These are phyloP conservation scores for Turritis glabra DNA, from an alignment of 345 rosid species.

Conservation along the genomic window DNA sequence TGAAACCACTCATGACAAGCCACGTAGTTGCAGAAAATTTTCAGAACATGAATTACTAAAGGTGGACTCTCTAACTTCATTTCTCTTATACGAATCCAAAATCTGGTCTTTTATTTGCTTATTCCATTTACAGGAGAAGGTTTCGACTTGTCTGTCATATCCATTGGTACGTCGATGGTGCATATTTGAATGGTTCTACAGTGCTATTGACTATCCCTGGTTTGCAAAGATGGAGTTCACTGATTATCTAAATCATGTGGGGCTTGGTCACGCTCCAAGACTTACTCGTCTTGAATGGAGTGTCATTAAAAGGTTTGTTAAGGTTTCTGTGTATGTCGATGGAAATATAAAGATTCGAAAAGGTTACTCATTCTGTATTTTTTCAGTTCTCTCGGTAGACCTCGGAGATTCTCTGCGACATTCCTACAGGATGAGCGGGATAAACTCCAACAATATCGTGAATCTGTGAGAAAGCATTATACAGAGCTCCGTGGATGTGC, in stretches of 20 bases:
- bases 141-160: conserved; percentile 65
- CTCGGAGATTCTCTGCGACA: conserved; percentile 85
- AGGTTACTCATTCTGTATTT: conserved; percentile 12
- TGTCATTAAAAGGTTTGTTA: conserved; percentile 79
- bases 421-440: conserved; percentile 79
- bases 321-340: conserved; percentile 15
- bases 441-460: conserved; percentile 84
- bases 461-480: conserved; percentile 81
- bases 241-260: conserved; percentile 87
- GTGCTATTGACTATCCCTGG: conserved; percentile 98
- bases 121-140: conserved; percentile 57
- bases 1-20: conserved; percentile 43
- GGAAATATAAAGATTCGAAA: background rate
- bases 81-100: conserved; percentile 6
- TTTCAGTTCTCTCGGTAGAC: conserved; percentile 95
- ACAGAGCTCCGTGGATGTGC: conserved; percentile 65
- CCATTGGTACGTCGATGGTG: conserved; percentile 78
- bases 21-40: conserved; percentile 27
- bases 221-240: conserved; percentile 93
- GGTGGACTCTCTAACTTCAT: conserved; percentile 46
- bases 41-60: conserved; percentile 47
- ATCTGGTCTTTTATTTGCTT: conserved; percentile 21
- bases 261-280: conserved; percentile 85
- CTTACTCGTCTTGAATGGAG: conserved; percentile 98
- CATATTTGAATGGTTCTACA: conserved; percentile 87